These are phyloP conservation scores for Hypoxylon sp. DNA, from an alignment of 2,329 filamentous ascomycete species.

Conservation along the genomic window DNA sequence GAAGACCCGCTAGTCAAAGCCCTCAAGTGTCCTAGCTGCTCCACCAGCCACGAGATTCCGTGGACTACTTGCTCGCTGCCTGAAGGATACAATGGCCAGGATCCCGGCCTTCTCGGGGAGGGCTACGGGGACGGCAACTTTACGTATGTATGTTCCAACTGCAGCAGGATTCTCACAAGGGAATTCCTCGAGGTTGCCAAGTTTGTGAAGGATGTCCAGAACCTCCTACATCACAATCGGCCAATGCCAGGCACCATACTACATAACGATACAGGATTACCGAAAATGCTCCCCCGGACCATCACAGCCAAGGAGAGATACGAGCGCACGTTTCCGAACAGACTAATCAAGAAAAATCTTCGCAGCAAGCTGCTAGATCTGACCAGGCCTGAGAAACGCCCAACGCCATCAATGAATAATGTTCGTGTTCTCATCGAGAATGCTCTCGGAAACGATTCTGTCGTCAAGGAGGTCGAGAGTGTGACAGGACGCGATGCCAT, in stretches of 20 bases:
- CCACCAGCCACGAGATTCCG: slow-evolving; percentile 57
- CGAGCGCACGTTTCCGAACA: slow-evolving; percentile 68
- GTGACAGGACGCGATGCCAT: slow-evolving; percentile 38
- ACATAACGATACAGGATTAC: slow-evolving; percentile 64
- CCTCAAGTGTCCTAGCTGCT: slow-evolving; percentile 70
- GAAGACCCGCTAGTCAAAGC: slow-evolving; percentile 63
- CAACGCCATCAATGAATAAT: slow-evolving; percentile 61
- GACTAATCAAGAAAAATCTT: slow-evolving; percentile 64
- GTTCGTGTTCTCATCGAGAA: slow-evolving; percentile 66
- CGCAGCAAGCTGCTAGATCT: slow-evolving; percentile 58
- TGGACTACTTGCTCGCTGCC: slow-evolving; percentile 70
- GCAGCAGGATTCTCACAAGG: slow-evolving; percentile 65
- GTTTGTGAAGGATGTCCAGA: slow-evolving; percentile 69
- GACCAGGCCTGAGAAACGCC: slow-evolving; percentile 49
- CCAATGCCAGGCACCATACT: slow-evolving; percentile 79
- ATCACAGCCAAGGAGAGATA: slow-evolving; percentile 40
- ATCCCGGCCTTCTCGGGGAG: slow-evolving; percentile 59
- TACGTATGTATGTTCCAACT: slow-evolving; percentile 62
- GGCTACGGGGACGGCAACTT: slow-evolving; percentile 75
- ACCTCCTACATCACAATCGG: slow-evolving; percentile 59
- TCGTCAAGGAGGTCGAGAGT: slow-evolving; percentile 59
- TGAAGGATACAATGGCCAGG: slow-evolving; percentile 53
- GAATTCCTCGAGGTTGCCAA: slow-evolving; percentile 72
- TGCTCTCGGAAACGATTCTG: slow-evolving; percentile 55
- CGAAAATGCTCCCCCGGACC: slow-evolving; percentile 51